Base-by-base conservation (phyloP, 768 basidiomycete species). In the Guyanaporus albipodus region DNA sequence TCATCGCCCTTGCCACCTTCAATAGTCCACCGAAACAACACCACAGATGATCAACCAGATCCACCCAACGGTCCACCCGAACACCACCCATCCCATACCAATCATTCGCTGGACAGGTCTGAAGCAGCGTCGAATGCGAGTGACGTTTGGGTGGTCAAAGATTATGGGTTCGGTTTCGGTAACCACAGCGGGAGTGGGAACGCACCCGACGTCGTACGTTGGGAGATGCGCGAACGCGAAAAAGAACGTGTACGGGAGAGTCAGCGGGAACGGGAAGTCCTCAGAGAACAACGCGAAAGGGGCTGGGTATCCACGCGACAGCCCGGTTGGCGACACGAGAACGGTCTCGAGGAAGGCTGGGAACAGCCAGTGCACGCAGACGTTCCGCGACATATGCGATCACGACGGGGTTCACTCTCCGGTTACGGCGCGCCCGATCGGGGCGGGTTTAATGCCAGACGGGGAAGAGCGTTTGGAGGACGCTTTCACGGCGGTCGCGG, bases 81-180 rank as follows among this genome's bases (percentile, higher is more conserved):
- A 6, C 24, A 26, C 2, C 19, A 40, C 18, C 8, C 42, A n/a
- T 28, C 37, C 1, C 52, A 28, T 24, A n/a, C 31, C n/a, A 42
- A 52, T 37, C 44, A 23, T 3, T 44, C 43, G 11, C 17, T 43
- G 28, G 33, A 46, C 32, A 51, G 50, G 12, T 54, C 52, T 6
- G 54, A 56, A 38, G 38, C 54, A 8, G 49, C 19, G 14, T 57
- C 60, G 9, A 38, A 54, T 17, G 34, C 51, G 8, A 67, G 66
- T 27, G 73, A 72, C 38, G 69, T 74, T 10, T 78, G 75, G 61
- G 73, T 74, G 45, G 83, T 85, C 35, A 76, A 72, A 50, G 73
- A 85, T 55, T 84, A 72, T 45, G 83, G 84, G 8, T 85, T 68
- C 56, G 82, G 83, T 5, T 85, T 85, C 50, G 83, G 83, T 1